Base-by-base conservation (phyloP, 2,329 filamentous ascomycete species). In the Sphaerulina musiva region DNA sequence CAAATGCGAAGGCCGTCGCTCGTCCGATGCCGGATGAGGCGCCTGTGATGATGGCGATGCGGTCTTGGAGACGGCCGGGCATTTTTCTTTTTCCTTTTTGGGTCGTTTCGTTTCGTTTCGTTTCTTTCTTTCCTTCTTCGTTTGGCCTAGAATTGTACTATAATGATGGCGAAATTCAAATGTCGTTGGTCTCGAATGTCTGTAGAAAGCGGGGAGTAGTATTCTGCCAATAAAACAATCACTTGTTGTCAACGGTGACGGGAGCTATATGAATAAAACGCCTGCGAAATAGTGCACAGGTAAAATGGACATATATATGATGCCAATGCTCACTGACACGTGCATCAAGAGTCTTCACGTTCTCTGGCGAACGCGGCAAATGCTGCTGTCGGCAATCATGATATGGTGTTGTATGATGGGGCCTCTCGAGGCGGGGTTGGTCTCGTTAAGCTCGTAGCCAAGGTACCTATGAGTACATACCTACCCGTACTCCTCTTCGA, bases 11-110 rank as follows among this genome's bases (percentile, higher is more conserved):
- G 12, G 68, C 69, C 31, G 70, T 66, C 23, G 64, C 65, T 20
- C 65, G 60, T 14, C 69, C 69, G 32, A 70, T 70, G 17, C 68
- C 68, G 4, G 63, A 64, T 26, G 64, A 65, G 9, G 67, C 67
- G 10, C 69, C 69, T 34, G 70, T 63, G 31, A 72, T 68, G 32
- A 66, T 63, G 39, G 66, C 67, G 6, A 67, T 56, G 46, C 57
- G 59, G 44, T 61, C 51, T 51, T 61, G 58, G 1, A 64, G 57
- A n/a, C 62, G 59, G 43, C 59, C 58, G n/a, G 59, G 53, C 62
- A 64, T 64, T 3, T 48, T 6, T 23, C 8, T 38, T 38, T 38
- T 8, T 10, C 12, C 7, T 36, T 11, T 9, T 38, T 11, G 6
- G 32, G 11, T 36, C 32, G 8, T 8, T 36, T 20, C 20, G 20